A percentile compares a stretch with the other conserved stretches of the same genome.
Conservation (phyloP, 306 rosid species). For the Gynostemma pentaphyllum region DNA sequence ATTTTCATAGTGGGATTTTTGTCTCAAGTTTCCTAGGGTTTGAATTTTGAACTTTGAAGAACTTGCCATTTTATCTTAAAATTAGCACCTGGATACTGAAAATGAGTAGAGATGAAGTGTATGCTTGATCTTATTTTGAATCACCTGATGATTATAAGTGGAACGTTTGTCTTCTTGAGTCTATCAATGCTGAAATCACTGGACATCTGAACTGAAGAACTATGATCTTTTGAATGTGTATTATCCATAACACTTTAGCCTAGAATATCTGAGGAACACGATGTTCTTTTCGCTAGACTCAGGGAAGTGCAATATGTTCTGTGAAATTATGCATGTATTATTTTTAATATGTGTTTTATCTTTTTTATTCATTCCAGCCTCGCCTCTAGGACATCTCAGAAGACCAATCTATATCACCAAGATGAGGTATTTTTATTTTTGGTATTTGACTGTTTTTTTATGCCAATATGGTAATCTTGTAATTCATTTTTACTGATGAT, state of each 20-base stretch:
- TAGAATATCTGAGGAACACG: background rate
- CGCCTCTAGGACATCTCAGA: background rate
- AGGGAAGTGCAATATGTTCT: background rate
- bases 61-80: background rate
- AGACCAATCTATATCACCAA: background rate
- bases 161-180: background rate
- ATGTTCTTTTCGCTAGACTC: background rate
- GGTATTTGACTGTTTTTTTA: background rate
- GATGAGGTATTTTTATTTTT: background rate
- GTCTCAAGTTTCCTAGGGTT: no score
- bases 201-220: background rate
- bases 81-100: background rate
- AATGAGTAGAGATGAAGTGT: background rate
- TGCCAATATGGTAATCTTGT: background rate
- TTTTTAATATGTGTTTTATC: background rate
- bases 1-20: no score
- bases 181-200: background rate
- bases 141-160: background rate
- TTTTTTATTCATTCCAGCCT: background rate
- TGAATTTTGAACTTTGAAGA: no score
- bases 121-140: background rate
- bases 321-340: background rate
- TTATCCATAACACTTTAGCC: background rate
- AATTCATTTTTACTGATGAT: background rate
- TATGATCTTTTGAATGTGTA: background rate